These are phyloP conservation scores for Suhomyces atakaporum DNA, from an alignment of 1,139 yeast species.

Conservation along the genomic window DNA sequence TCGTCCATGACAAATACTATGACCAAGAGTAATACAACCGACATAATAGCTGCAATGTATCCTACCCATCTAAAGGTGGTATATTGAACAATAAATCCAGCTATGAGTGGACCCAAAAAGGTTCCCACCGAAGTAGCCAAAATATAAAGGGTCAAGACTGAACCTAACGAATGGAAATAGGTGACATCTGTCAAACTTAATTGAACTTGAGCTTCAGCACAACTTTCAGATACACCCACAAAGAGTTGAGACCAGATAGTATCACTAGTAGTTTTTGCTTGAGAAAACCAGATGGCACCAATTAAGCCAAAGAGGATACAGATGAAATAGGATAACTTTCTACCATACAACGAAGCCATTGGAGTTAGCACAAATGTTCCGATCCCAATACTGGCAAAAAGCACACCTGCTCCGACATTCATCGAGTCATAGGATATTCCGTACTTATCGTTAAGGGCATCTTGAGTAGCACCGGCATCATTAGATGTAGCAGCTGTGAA, in stretches of 20 bases:
- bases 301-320: constrained; percentile 30
- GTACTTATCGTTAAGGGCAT: constrained; percentile 32
- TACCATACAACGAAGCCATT: constrained; percentile 34
- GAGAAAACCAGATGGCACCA: constrained; percentile 40
- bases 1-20: constrained; percentile 26
- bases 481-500: constrained; percentile 40
- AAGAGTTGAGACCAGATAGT: constrained; percentile 40
- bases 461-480: constrained; percentile 41
- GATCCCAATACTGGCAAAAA: constrained; percentile 35
- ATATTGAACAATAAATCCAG: constrained; percentile 29
- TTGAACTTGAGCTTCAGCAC: constrained; percentile 43
- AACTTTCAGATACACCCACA: constrained; percentile 36
- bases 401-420: constrained; percentile 42
- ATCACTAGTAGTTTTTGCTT: constrained; percentile 27
- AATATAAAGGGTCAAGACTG: constrained; percentile 41
- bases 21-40: constrained; percentile 23
- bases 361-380: constrained; percentile 38
- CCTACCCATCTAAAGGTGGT: constrained; percentile 40
- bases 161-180: constrained; percentile 41
- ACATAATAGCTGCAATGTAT: constrained; percentile 30
- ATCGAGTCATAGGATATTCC: constrained; percentile 36
- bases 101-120: constrained; percentile 38
- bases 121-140: constrained; percentile 41
- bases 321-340: constrained; percentile 32
- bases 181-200: constrained; percentile 34